phyloP scores from a whole-genome alignment of 306 rosid genomes.

The Cicer yamashitae region DNA sequence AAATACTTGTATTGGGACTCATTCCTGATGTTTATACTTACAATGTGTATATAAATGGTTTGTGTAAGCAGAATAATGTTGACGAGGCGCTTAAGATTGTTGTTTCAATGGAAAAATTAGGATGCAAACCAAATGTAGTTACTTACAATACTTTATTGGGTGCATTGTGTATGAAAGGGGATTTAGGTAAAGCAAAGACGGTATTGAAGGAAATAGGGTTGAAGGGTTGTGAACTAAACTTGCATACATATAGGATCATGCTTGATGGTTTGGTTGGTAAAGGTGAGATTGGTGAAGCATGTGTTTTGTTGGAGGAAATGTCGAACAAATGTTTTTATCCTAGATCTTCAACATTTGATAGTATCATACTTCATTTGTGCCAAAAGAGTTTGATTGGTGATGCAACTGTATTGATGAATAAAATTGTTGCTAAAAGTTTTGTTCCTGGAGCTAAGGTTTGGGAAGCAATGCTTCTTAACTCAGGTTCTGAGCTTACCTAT shows the following conservation, averaged over 20 bases:
- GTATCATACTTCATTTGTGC: constrained; percentile 63
- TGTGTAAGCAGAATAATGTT: constrained; percentile 68
- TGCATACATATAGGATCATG: constrained; percentile 64
- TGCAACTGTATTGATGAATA: constrained; percentile 59
- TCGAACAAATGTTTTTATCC: constrained; percentile 55
- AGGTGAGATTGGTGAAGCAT: constrained; percentile 64
- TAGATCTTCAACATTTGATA: constrained; percentile 59
- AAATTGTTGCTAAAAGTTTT: constrained; percentile 51
- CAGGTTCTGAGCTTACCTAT: constrained; percentile 43
- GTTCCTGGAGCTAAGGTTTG: constrained; percentile 62
- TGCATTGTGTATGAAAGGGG: constrained; percentile 52
- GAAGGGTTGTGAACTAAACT: constrained; percentile 63
- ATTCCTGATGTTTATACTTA: constrained; percentile 74
- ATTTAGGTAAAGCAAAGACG: constrained; percentile 52
- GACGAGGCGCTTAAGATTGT: constrained; percentile 58
- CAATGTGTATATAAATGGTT: constrained; percentile 69
- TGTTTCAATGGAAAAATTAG: constrained; percentile 68
- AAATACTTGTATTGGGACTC: constrained; percentile 75
- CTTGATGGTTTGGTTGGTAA: constrained; percentile 64
- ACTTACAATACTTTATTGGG: constrained; percentile 70
- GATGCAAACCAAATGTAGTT: constrained; percentile 74
- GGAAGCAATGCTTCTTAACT: constrained; percentile 63
- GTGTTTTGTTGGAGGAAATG: constrained; percentile 69
- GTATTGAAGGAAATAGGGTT: constrained; percentile 62
- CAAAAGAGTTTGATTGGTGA: constrained; percentile 56